Percentiles rank a stretch among this genome's conserved stretches.
phyloP scores from a whole-genome alignment of 2,329 filamentous ascomycete genomes.

The Colletotrichum truncatum region DNA sequence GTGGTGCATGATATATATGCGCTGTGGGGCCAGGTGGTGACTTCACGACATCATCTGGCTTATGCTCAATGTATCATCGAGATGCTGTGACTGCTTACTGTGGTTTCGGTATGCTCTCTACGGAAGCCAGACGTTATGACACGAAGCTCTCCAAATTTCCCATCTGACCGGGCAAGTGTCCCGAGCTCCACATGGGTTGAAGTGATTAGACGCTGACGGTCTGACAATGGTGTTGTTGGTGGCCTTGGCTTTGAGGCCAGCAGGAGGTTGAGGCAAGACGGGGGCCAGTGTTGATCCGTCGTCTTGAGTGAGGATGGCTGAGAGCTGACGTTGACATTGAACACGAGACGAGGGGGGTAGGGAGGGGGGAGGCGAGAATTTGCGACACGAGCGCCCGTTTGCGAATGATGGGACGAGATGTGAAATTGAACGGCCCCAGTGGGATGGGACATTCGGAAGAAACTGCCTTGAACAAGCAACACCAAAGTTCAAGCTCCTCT shows the following conservation, averaged over 20 bases:
- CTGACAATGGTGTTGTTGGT: constrained; percentile 4
- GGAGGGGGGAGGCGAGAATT: neutral
- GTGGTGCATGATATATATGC: constrained; percentile 29
- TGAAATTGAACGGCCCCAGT: neutral
- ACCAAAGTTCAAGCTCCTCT: neutral
- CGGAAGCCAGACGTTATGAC: too few species aligned
- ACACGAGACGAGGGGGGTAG: constrained; percentile 8
- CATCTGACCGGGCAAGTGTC: neutral
- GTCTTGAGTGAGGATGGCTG: constrained; percentile 8
- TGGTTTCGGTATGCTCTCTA: neutral
- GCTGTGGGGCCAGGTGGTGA: constrained; percentile 12
- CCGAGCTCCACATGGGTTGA: neutral
- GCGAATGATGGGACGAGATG: constrained; percentile 7
- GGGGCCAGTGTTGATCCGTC: constrained; percentile 3
- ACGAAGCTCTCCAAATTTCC: neutral
- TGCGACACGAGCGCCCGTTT: constrained; percentile 20
- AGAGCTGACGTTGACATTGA: constrained; percentile 14
- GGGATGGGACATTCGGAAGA: neutral
- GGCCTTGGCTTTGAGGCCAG: constrained; percentile 18
- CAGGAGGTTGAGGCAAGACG: constrained; percentile 19
- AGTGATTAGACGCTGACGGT: constrained; percentile 7
- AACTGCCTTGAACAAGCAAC: neutral
- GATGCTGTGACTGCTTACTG: neutral
- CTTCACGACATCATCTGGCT: constrained; percentile 5
- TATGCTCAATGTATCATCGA: constrained; percentile 7